Base-by-base conservation (phyloP, 2,329 filamentous ascomycete species). In the Beauveria scarabaeidicola region DNA sequence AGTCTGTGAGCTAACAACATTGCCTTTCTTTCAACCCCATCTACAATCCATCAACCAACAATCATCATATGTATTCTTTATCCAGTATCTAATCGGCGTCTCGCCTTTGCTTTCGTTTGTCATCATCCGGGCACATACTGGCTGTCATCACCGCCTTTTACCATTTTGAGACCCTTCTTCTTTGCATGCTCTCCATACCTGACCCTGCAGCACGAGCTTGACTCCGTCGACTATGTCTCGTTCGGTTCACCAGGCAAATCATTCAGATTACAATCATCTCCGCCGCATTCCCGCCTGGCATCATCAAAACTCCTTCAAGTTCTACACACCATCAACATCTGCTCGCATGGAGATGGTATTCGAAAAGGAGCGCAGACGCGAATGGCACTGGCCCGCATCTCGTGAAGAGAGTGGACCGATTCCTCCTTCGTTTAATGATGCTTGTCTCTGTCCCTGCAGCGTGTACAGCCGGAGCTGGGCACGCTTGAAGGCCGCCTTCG, bases 401-500 rank as follows among this genome's bases (percentile, higher is more conserved):
- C 17, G 17, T n/a, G 25, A 27, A 3, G 29, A 48, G n/a, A 36
- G 38, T 11, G 23, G 10, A 7, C 2, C 19, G 5, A 17, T 23
- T 5, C 17, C 25, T 15, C 56, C 52, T 4, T 48, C 66, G 0
- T 62, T 62, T 47, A 17, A 57, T 2, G 61, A 66, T 17, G 61
- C 62, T 10, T 36, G 32, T 2, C 63, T 62, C 27, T 69, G 64
- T 52, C 67, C 68, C 1, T 72, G 70, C 29, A 62, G 58, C 19
- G 55, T 60, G n/a, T 73, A 71, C 56, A 62, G 66, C 23, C 67
- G 70, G n/a, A 62, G 65, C 3, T 63, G 61, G n/a, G 56, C 62
- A 46, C 69, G 68, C 19, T 48, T 71, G 13, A 61, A 59, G 25
- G 58, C 63, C 5, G 66, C 65, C n/a, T 56, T 66, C 7, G 58